Evolutionary conservation across 148 eudicot species (phyloP).

Genomic region (Hydrangea macrophylla): DNA sequence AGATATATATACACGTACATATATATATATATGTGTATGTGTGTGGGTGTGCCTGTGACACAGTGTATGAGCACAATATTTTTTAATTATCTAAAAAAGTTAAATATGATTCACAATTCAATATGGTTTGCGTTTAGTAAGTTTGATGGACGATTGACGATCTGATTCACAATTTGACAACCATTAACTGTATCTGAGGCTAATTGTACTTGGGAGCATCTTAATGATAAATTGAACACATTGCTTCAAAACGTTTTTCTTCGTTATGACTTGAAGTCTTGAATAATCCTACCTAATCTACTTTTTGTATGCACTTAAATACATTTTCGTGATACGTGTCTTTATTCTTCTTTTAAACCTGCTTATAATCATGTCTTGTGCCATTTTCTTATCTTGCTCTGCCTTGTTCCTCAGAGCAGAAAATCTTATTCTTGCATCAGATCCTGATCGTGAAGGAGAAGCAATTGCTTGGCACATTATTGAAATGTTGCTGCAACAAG

Average conservation of each 20-base stretch:
- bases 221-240: not conserved
- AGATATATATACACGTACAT: too few relatives aligned
- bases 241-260: not conserved
- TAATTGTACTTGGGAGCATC: not conserved
- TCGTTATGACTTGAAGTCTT: too few relatives aligned
- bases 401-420: conserved; percentile 67
- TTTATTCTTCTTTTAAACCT: not conserved
- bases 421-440: conserved; percentile 96
- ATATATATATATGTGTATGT: too few relatives aligned
- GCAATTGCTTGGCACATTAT: conserved; percentile 98
- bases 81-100: too few relatives aligned
- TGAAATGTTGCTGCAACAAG: conserved; percentile 90
- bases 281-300: too few relatives aligned
- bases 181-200: not conserved
- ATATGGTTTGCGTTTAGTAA: too few relatives aligned
- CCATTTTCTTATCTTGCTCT: conserved; percentile 29
- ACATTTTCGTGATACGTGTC: not conserved
- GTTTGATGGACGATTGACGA: too few relatives aligned
- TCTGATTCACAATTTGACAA: too few relatives aligned
- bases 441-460: conserved; percentile 99
- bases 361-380: not conserved
- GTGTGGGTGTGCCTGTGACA: too few relatives aligned
- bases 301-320: not conserved
- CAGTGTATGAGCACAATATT: too few relatives aligned
- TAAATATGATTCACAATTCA: too few relatives aligned